Base-by-base conservation (phyloP, 2,329 filamentous ascomycete genomes). In the Xylaria digitata region DNA sequence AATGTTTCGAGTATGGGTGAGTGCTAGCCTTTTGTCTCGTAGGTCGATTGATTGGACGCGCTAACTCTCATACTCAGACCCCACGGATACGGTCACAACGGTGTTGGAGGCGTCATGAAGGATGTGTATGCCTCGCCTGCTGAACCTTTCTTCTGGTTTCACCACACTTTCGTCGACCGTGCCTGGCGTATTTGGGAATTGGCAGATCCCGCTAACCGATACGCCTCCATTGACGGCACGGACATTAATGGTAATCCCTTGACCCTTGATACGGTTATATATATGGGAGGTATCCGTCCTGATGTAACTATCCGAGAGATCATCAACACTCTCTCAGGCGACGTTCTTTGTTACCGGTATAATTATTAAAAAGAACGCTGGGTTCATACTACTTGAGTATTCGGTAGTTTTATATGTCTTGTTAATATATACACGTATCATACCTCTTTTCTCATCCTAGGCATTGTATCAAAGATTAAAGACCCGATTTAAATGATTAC, bases 131-230 rank as follows among this genome's bases (percentile, higher is more conserved):
- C 69, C 23, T 70, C 69, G 6, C 69, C 69, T 9, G 43, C 56
- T 8, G 69, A 70, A 3, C 69, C 69, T 11, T 69, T 69, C 61
- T 70, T 70, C 56, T 70, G 64, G 63, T 70, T 70, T 50, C 69
- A 70, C 45, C 69, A 70, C 55, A 67, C 63, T 11, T 69, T 67
- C 15, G 63, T 70, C 17, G 69, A 70, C 43, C 69, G 69, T 21
- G 61, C 48, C 8, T 70, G 64, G 61, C 54, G 66, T 9, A 49
- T 69, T 13, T 70, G 69, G 69, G 63, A 70, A 17, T 8, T 67
- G 13, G 66, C 66, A 1, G 68, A 70, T 42, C 49, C 69, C 1
- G 60, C 50, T 23, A 66, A 64, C 58, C 66, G 68, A 37, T 69
- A 69, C 26, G 23, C 17, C 54, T 60, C 62, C 17, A 63, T 70